Percentiles rank a stretch among this genome's conserved stretches.
Evolutionary conservation across 257 asterid species (phyloP).

Genomic region (Solanum tarapatanum): DNA sequence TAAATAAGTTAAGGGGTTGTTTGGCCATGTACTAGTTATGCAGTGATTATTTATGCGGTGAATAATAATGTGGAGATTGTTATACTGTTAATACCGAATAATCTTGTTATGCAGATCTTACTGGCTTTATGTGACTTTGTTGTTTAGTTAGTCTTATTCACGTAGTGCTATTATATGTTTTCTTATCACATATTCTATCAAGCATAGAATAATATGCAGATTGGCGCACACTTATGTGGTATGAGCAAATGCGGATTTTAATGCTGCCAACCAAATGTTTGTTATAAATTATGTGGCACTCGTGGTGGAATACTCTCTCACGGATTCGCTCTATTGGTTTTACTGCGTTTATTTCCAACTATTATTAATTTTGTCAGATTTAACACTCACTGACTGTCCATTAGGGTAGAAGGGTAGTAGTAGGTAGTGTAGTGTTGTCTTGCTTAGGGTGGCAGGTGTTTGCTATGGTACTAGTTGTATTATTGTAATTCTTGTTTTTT

Average conservation of each 20-base stretch:
- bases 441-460: background rate
- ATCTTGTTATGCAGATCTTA: background rate
- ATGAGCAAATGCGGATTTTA: background rate
- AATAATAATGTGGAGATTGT: background rate
- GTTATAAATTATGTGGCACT: background rate
- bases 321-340: background rate
- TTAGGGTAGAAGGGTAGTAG: background rate
- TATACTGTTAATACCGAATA: background rate
- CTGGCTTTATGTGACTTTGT: background rate
- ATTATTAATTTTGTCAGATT: background rate
- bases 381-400: background rate
- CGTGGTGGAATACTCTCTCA: background rate
- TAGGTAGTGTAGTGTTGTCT: background rate
- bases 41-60: background rate
- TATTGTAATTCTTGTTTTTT: background rate
- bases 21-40: background rate
- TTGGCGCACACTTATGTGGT: background rate
- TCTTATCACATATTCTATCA: background rate
- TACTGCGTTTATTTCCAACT: background rate
- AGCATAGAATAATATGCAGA: background rate
- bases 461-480: background rate
- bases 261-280: background rate
- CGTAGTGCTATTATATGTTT: background rate
- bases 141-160: background rate
- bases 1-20: background rate